These are phyloP conservation scores for Aspergillus ruber DNA, from an alignment of 2,329 filamentous ascomycete species.

Conservation along the genomic window DNA sequence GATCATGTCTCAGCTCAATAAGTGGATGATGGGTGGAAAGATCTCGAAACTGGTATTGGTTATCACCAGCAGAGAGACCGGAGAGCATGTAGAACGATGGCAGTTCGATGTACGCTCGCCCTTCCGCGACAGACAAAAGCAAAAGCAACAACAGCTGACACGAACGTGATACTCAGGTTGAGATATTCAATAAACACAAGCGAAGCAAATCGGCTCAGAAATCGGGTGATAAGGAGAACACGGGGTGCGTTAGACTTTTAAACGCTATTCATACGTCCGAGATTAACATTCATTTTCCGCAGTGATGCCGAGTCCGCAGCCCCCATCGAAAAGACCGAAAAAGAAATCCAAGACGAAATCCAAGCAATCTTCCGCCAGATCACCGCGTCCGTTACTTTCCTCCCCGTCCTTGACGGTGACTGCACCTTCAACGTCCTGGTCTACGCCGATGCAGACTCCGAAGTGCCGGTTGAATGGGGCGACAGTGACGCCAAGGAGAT, in stretches of 20 bases:
- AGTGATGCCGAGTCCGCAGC: conserved; percentile 24
- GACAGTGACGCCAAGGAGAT: conserved; percentile 98
- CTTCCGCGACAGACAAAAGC: background rate
- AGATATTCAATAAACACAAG: conserved; percentile 50
- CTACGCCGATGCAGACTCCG: conserved; percentile 92
- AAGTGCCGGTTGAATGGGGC: conserved; percentile 96
- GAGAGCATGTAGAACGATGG: conserved; percentile 93
- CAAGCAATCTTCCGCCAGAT: conserved; percentile 97
- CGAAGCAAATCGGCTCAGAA: conserved; percentile 47
- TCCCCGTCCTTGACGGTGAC: conserved; percentile 86
- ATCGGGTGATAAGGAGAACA: conserved; percentile 64
- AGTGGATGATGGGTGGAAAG: conserved; percentile 96
- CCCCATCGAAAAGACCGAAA: conserved; percentile 70
- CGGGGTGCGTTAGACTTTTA: conserved; percentile 39
- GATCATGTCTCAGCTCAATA: conserved; percentile 96
- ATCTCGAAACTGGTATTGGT: conserved; percentile 96
- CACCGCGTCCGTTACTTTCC: conserved; percentile 92
- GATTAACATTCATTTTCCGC: conserved; percentile 4
- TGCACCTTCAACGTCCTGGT: conserved; percentile 99
- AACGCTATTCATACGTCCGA: background rate
- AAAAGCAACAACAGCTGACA: conserved; percentile 6
- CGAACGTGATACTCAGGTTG: conserved; percentile 35
- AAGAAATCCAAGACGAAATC: conserved; percentile 92
- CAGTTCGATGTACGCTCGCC: conserved; percentile 73
- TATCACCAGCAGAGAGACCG: conserved; percentile 93